These are phyloP conservation scores for Neonectria punicea DNA, from an alignment of 2,329 filamentous ascomycete genomes.

Conservation along the genomic window DNA sequence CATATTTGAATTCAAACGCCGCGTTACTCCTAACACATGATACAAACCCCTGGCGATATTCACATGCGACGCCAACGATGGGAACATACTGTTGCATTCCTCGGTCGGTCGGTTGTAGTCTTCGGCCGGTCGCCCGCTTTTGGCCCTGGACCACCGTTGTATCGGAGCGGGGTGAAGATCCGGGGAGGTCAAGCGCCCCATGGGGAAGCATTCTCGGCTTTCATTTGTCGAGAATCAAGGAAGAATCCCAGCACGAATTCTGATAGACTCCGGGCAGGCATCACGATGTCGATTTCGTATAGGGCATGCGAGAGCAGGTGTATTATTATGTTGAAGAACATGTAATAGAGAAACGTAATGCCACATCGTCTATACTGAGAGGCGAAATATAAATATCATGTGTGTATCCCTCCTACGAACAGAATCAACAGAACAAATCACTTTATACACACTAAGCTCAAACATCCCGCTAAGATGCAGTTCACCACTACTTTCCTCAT, in stretches of 20 bases:
- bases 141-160: slow-evolving; percentile 3
- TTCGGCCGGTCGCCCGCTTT: slow-evolving; percentile 7
- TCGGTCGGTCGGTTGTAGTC: slow-evolving; percentile 19
- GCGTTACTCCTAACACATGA: neutral
- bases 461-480: slow-evolving; percentile 20
- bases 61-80: slow-evolving; percentile 22
- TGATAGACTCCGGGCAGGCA: neutral
- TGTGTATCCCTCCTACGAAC: neutral
- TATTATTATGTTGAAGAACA: neutral
- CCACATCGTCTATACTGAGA: too few species aligned
- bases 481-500: slow-evolving; percentile 26
- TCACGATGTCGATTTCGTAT: neutral
- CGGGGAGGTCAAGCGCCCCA: slow-evolving; percentile 27
- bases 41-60: slow-evolving; percentile 3
- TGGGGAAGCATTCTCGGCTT: slow-evolving; percentile 24
- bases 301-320: neutral
- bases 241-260: neutral
- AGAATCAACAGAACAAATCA: neutral
- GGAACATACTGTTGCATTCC: slow-evolving; percentile 15
- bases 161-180: neutral
- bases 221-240: slow-evolving; percentile 9
- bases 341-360: neutral
- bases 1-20: too few species aligned
- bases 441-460: neutral
- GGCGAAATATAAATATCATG: slow-evolving; percentile 20